Percentiles rank a stretch among this genome's conserved stretches.
These are phyloP conservation scores for Actinomortierella ambigua DNA, from an alignment of 371 early-diverging fungal genomes.

Conservation along the genomic window DNA sequence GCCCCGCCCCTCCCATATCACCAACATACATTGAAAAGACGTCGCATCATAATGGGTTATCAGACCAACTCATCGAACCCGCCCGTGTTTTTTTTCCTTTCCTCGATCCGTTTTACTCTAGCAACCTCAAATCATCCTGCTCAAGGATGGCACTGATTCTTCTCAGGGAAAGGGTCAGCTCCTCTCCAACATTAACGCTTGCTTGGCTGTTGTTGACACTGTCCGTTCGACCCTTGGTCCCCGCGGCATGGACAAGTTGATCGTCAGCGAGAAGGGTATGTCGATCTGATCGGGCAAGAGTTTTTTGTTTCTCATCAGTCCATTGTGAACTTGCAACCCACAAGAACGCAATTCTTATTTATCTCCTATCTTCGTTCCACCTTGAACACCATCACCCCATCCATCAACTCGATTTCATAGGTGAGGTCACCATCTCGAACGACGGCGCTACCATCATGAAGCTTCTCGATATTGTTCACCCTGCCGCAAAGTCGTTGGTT, in stretches of 20 bases:
- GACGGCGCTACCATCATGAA: constrained; percentile 99
- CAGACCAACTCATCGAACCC: no score
- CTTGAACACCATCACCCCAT: no score
- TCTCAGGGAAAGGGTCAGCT: constrained; percentile 99
- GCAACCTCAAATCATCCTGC: constrained; percentile 98
- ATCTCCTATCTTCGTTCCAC: background rate
- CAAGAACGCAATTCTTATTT: background rate
- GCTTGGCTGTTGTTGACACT: constrained; percentile 94
- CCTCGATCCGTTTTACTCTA: constrained; percentile 24
- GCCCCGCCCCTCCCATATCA: no score
- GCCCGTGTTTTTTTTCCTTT: background rate
- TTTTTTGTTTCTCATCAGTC: background rate
- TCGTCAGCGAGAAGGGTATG: constrained; percentile 91
- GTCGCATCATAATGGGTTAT: no score
- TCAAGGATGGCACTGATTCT: constrained; percentile 99
- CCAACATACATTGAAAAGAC: no score
- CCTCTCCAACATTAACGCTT: constrained; percentile 98
- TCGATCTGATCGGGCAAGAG: background rate
- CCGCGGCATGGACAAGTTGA: constrained; percentile 99
- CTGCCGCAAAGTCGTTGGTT: constrained; percentile 98
- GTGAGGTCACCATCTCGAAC: constrained; percentile 97
- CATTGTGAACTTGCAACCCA: no score
- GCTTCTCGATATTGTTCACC: constrained; percentile 98
- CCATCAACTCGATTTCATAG: constrained; percentile 38
- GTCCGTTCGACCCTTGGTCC: constrained; percentile 99